These are phyloP conservation scores for Wickerhamomyces chaumierensis DNA, from an alignment of 805 yeast genomes.

Conservation along the genomic window DNA sequence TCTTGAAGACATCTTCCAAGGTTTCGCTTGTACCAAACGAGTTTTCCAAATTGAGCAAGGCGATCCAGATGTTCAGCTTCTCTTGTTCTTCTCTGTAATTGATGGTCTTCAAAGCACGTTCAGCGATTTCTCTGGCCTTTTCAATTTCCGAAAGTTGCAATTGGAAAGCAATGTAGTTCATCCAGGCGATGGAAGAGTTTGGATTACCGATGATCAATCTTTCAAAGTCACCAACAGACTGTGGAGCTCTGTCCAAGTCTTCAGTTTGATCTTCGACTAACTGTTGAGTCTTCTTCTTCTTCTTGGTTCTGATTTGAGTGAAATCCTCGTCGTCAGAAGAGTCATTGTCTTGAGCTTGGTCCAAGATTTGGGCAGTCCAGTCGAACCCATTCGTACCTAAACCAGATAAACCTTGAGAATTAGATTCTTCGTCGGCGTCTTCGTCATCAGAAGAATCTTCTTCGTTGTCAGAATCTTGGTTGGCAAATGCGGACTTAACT, in stretches of 20 bases:
- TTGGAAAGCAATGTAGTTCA: slow-evolving; percentile 97
- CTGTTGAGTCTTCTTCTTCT: slow-evolving; percentile 28
- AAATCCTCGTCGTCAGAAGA: slow-evolving; percentile 38
- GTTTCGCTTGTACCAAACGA: slow-evolving; percentile 84
- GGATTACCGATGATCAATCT: slow-evolving; percentile 87
- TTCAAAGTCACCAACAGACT: slow-evolving; percentile 86
- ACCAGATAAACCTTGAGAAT: slow-evolving; percentile 28
- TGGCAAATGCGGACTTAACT: too few relatives aligned
- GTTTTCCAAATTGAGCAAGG: slow-evolving; percentile 85
- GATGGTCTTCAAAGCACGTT: slow-evolving; percentile 85
- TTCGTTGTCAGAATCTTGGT: slow-evolving; percentile 14
- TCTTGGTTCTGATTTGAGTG: slow-evolving; percentile 32
- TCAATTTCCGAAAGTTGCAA: slow-evolving; percentile 89
- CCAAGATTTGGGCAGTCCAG: slow-evolving; percentile 88
- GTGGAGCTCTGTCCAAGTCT: slow-evolving; percentile 78
- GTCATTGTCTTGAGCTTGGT: slow-evolving; percentile 59
- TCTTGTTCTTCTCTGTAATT: slow-evolving; percentile 87
- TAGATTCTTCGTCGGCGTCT: slow-evolving; percentile 17
- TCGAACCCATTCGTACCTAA: slow-evolving; percentile 83
- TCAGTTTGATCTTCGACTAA: slow-evolving; percentile 72
- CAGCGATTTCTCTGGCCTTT: slow-evolving; percentile 87
- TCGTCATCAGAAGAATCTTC: slow-evolving; percentile 24
- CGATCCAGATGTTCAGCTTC: slow-evolving; percentile 92
- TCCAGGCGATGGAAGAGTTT: slow-evolving; percentile 89
- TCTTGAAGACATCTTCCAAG: slow-evolving; percentile 68